These are phyloP conservation scores for Zymoseptoria passerinii DNA, from an alignment of 2,329 filamentous ascomycete genomes.

Conservation along the genomic window DNA sequence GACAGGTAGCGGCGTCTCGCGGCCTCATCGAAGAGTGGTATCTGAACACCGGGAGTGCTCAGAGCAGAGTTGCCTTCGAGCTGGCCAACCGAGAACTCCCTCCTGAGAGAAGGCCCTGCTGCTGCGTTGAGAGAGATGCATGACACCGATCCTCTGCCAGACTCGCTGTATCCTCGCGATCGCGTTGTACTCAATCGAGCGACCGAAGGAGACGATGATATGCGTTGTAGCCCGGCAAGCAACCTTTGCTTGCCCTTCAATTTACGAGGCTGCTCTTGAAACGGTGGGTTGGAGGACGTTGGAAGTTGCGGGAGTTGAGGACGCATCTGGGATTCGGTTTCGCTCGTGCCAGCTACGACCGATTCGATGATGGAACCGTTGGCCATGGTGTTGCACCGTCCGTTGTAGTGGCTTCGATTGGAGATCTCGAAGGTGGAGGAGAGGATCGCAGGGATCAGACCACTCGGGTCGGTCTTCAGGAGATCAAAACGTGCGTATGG, in stretches of 20 bases:
- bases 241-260: constrained; percentile 62
- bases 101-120: constrained; percentile 43
- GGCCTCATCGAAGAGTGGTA: constrained; percentile 45
- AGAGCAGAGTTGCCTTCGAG: constrained; percentile 49
- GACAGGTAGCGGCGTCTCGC: constrained; percentile 49
- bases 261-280: constrained; percentile 42
- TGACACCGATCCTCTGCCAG: constrained; percentile 55
- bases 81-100: constrained; percentile 49
- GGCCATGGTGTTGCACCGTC: constrained; percentile 6
- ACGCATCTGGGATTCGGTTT: constrained; percentile 4
- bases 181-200: constrained; percentile 54
- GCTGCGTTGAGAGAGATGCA: constrained; percentile 54
- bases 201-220: constrained; percentile 71
- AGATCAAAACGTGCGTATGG: background rate
- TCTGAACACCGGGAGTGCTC: constrained; percentile 38
- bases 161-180: constrained; percentile 58
- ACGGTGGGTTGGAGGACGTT: constrained; percentile 20
- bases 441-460: background rate
- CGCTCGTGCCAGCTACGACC: constrained; percentile 2
- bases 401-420: background rate
- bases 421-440: background rate
- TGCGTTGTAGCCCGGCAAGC: constrained; percentile 66
- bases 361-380: constrained; percentile 12
- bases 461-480: background rate
- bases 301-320: constrained; percentile 15